Evolutionary conservation across 495 filamentous ascomycete genomes (phyloP).

Genomic region (Xylaria intraflava): DNA sequence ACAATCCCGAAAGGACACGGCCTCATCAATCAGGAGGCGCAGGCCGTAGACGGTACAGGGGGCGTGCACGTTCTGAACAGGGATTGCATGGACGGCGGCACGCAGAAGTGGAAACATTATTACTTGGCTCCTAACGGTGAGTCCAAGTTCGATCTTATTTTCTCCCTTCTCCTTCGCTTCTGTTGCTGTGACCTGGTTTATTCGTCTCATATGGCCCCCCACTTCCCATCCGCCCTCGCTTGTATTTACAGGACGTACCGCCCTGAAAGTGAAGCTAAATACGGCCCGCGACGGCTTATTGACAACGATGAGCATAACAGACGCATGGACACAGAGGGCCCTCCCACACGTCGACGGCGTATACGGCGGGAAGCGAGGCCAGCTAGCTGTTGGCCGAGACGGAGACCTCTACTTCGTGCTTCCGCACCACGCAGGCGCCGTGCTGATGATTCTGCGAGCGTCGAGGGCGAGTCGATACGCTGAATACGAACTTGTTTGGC

Average conservation of each 20-base stretch:
- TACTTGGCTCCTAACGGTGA: slow-evolving; percentile 32
- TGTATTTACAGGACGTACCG: neutral
- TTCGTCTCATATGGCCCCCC: neutral
- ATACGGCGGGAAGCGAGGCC: slow-evolving; percentile 30
- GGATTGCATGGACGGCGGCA: slow-evolving; percentile 25
- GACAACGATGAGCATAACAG: slow-evolving; percentile 9
- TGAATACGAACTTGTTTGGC: slow-evolving; percentile 30
- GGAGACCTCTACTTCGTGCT: slow-evolving; percentile 34
- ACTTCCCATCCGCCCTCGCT: neutral
- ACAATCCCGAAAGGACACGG: slow-evolving; percentile 35
- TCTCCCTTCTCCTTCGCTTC: neutral
- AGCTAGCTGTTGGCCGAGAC: slow-evolving; percentile 27
- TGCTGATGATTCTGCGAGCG: slow-evolving; percentile 28
- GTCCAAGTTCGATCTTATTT: neutral
- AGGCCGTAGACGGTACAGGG: slow-evolving; percentile 37
- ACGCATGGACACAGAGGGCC: slow-evolving; percentile 23
- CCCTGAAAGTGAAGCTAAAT: neutral
- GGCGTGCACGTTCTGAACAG: slow-evolving; percentile 44
- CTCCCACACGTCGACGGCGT: slow-evolving; percentile 22
- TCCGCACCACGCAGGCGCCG: slow-evolving; percentile 20
- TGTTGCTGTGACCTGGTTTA: neutral
- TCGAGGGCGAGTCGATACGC: slow-evolving; percentile 20
- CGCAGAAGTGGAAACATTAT: slow-evolving; percentile 41
- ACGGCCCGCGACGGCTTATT: neutral
- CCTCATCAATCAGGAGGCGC: slow-evolving; percentile 44